Conservation (phyloP, 345 rosid genomes). For the Salix udensis region DNA sequence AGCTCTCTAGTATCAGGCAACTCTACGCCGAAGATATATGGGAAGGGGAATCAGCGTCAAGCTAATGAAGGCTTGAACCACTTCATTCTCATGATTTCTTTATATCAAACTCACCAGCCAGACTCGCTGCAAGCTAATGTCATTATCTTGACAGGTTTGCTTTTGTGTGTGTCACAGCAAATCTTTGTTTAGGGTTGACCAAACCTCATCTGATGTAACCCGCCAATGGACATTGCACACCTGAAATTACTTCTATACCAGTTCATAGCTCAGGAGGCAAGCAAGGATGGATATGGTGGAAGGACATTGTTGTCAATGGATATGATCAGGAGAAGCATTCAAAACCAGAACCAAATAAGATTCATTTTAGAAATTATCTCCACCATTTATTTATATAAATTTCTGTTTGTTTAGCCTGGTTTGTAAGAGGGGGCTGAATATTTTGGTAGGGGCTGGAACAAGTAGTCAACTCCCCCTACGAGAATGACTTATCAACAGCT, state of each 20-base stretch:
- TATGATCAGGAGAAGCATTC: background rate
- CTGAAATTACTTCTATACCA: background rate
- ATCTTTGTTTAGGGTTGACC: background rate
- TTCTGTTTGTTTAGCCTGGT: background rate
- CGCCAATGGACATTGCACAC: background rate
- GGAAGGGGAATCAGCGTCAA: background rate
- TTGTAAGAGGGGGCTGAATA: background rate
- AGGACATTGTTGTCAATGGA: background rate
- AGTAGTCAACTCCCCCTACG: background rate
- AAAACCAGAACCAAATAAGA: background rate
- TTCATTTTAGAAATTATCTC: background rate
- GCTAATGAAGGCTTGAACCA: background rate
- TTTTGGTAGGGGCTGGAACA: background rate
- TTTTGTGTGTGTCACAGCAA: background rate
- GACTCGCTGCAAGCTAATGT: background rate
- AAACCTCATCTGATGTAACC: background rate
- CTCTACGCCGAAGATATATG: background rate
- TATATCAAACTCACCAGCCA: background rate
- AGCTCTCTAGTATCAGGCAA: background rate
- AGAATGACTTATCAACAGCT: no score
- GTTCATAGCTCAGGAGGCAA: background rate
- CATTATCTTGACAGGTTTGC: background rate
- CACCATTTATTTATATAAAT: background rate
- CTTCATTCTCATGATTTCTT: background rate
- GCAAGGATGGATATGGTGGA: background rate